Conservation (phyloP, 2,329 filamentous ascomycete species). For the Phialophora verrucosa region DNA sequence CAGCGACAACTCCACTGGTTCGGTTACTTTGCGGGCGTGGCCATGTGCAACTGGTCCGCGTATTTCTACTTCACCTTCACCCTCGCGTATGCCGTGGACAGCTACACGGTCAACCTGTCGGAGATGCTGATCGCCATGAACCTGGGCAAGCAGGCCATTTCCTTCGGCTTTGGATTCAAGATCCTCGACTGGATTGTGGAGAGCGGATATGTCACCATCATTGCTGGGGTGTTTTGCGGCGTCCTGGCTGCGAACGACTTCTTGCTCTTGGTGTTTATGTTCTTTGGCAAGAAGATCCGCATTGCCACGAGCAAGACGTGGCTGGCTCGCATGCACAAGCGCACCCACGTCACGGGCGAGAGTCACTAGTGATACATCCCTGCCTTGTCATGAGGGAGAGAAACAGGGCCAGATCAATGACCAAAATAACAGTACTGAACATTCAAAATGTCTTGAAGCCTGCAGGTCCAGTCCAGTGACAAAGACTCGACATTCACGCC, state of each 20-base stretch:
- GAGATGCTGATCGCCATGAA: slow-evolving; percentile 69
- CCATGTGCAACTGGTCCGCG: slow-evolving; percentile 56
- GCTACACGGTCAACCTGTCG: slow-evolving; percentile 63
- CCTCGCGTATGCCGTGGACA: slow-evolving; percentile 66
- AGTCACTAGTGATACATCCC: slow-evolving; percentile 38
- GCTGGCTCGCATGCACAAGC: slow-evolving; percentile 55
- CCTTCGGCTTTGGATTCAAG: slow-evolving; percentile 59
- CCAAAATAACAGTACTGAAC: neutral
- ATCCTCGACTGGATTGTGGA: slow-evolving; percentile 59
- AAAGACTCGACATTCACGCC: neutral
- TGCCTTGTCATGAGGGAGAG: neutral
- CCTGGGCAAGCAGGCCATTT: slow-evolving; percentile 63
- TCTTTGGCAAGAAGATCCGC: slow-evolving; percentile 59
- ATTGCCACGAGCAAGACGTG: slow-evolving; percentile 54
- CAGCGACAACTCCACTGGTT: slow-evolving; percentile 45
- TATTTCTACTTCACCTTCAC: slow-evolving; percentile 65
- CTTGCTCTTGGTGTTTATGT: slow-evolving; percentile 56
- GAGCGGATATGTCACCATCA: slow-evolving; percentile 59
- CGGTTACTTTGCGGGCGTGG: slow-evolving; percentile 57
- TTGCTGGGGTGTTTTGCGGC: slow-evolving; percentile 57
- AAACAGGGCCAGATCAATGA: neutral
- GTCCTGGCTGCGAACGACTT: slow-evolving; percentile 59
- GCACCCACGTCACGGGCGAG: slow-evolving; percentile 44
- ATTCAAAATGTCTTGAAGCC: neutral
- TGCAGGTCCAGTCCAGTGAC: neutral